Evolutionary conservation across 2,329 filamentous ascomycete species (phyloP), one percentile per base, ranked within the genome.

Genomic region (Pseudogymnoascus sp.): DNA sequence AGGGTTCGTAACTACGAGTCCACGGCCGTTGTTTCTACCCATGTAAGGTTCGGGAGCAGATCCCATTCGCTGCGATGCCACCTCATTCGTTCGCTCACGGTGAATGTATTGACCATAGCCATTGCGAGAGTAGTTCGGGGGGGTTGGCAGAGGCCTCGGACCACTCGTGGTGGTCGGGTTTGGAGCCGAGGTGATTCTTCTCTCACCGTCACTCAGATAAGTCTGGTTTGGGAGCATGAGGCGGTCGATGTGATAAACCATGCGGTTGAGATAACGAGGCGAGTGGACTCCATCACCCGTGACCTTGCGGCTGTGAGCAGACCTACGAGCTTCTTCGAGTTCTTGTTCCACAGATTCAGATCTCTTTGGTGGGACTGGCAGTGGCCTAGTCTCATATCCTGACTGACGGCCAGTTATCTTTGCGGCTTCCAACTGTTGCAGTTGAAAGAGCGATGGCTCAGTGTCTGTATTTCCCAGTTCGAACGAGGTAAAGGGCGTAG

Each of bases 171-270:
- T 69, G 67, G 62, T 74, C 69, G n/a, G 79, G 50, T 20, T 28
- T 35, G 59, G 25, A 50, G 20, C 35, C 61, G 62, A 16, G 67
- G 67, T 11, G 59, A 54, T 39, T 60, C 58, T 41, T 33, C 37
- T 41, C 12, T 57, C 58, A 1, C 12, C 57, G 64, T 57, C 25
- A 69, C 66, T n/a, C 1, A 30, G 43, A 7, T 54, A 54, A 16
- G 43, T 33, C 9, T 54, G 43, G n/a, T 54, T 54, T 6, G 78
- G 77, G 57, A 79, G 73, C 64, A 86, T 82, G 25, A 85, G 72
- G 16, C 78, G 77, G 70, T 86, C 83, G 11, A 86, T 75, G 64
- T 86, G 80, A 7, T 78, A 78, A 50, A 88, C 81, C 22, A 88
- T 79, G 54, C 84, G 80, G 33, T 82, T 78, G 41, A 86, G 76